Conservation (phyloP, 352 stramenopile genomes). For the Pythium dissimile region DNA sequence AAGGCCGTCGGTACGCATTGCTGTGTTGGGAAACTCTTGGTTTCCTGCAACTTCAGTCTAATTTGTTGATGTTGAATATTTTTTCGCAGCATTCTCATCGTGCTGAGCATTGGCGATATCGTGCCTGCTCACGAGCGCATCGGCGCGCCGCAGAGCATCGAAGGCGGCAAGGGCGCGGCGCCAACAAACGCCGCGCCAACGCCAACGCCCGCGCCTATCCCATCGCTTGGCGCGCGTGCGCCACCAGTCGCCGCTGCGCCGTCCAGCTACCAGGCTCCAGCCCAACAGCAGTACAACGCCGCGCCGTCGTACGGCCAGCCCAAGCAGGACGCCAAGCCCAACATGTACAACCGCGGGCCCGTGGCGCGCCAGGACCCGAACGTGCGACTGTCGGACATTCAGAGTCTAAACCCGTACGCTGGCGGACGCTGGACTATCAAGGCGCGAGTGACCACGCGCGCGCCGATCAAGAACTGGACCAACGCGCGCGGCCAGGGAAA, state of each 20-base stretch:
- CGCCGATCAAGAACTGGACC: slow-evolving; percentile 93
- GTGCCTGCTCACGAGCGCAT: slow-evolving; percentile 73
- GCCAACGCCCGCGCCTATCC: slow-evolving; percentile 8
- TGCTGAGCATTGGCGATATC: slow-evolving; percentile 79
- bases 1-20: slow-evolving; percentile 49
- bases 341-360: slow-evolving; percentile 60
- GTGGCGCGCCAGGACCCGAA: slow-evolving; percentile 83
- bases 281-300: slow-evolving; percentile 25
- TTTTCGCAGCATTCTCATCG: slow-evolving; percentile 63
- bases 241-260: neutral
- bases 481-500: slow-evolving; percentile 96
- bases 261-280: slow-evolving; percentile 17
- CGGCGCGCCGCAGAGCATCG: slow-evolving; percentile 69
- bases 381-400: slow-evolving; percentile 77
- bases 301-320: slow-evolving; percentile 15
- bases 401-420: slow-evolving; percentile 94
- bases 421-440: slow-evolving; percentile 95
- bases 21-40: too few species aligned
- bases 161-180: slow-evolving; percentile 48
- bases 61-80: neutral
- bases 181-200: slow-evolving; percentile 20
- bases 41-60: too few species aligned
- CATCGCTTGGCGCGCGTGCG: neutral
- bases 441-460: slow-evolving; percentile 91
- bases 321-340: slow-evolving; percentile 28